Evolutionary conservation across 208 protist genomes (phyloP).

Genomic region (Tritrichomonas foetus): DNA sequence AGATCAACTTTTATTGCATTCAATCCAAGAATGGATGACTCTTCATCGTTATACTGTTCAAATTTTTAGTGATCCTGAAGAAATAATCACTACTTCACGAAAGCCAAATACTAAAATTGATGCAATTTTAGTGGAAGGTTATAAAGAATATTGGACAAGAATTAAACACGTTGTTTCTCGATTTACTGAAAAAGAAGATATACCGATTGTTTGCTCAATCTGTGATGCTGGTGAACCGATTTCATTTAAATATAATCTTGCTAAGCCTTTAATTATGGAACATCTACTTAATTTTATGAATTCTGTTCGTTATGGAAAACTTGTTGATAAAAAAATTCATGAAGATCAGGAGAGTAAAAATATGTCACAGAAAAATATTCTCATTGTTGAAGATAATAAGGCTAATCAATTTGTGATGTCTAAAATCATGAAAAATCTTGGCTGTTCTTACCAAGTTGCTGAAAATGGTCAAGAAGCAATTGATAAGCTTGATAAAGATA

Average conservation of each 20-base stretch:
- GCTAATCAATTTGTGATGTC: neutral
- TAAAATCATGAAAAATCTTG: neutral
- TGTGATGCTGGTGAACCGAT: neutral
- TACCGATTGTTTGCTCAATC: constrained; percentile 1
- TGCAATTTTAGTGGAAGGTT: too few relatives aligned
- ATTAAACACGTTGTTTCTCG: too few relatives aligned
- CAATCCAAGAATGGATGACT: neutral
- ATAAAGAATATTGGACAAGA: too few relatives aligned
- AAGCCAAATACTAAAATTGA: too few relatives aligned
- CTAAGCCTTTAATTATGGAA: neutral
- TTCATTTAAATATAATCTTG: neutral
- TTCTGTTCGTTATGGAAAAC: neutral
- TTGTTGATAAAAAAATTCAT: too few relatives aligned
- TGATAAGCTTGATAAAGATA: neutral
- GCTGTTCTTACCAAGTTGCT: neutral
- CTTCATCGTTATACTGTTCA: neutral
- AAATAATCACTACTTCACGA: too few relatives aligned
- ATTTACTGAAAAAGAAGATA: neutral
- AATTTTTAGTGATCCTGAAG: neutral
- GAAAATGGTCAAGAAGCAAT: neutral
- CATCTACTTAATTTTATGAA: neutral
- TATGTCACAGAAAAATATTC: neutral
- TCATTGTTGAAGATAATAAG: too few relatives aligned
- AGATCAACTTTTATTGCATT: neutral
- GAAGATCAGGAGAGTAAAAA: too few relatives aligned